Conservation (phyloP, 345 rosid genomes). For the Orychophragmus violaceus region DNA sequence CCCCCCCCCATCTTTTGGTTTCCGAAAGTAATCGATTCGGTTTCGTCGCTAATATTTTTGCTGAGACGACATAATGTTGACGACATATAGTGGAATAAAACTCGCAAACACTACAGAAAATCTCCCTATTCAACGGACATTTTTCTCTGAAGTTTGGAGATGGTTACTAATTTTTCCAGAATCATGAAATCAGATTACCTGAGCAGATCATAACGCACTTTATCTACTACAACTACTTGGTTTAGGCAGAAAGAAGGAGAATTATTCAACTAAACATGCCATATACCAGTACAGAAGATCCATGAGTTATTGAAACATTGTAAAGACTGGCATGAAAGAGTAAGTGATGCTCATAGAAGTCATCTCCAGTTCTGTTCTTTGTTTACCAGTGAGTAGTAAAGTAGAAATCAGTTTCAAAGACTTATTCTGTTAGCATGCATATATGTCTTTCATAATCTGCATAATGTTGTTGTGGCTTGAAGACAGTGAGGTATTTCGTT, state of each 20-base stretch:
- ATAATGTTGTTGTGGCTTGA: no score
- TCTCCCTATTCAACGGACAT: no score
- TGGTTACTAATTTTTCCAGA: no score
- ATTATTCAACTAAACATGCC: neutral
- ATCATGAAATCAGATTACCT: no score
- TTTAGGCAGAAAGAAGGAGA: neutral
- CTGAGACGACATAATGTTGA: neutral
- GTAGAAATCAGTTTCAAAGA: neutral
- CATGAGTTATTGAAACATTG: neutral
- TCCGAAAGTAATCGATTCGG: neutral
- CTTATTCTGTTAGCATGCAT: no score
- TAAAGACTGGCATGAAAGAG: neutral
- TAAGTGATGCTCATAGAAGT: no score
- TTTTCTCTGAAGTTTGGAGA: neutral
- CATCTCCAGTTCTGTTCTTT: neutral
- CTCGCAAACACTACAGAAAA: no score
- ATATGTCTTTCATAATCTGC: no score
- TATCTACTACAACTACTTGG: neutral
- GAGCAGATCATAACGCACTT: neutral
- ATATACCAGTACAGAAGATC: neutral
- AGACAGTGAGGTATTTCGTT: no score
- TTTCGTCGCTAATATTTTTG: neutral
- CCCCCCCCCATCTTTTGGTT: neutral
- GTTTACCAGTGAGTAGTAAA: neutral
- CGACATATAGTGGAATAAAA: no score